Base-by-base conservation (phyloP, 179 eudicot species). In the Heliamphora pulchella region DNA sequence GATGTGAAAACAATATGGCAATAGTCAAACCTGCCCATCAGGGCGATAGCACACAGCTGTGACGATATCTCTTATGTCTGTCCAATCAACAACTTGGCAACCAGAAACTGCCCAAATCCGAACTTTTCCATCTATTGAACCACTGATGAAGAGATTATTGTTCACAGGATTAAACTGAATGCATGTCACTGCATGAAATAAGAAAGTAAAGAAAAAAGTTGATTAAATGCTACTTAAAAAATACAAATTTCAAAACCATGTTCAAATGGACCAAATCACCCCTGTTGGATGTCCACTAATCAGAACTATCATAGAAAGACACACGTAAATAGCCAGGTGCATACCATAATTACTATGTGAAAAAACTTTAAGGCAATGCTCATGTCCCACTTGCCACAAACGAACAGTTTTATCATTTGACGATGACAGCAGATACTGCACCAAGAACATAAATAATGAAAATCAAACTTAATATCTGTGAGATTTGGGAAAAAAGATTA, bases 71-170 rank as follows among this genome's bases (percentile, higher is more conserved):
- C 81, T 92, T 15, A 86, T 83, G 66, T 96, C 91, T 0, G 86
- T 87, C 99, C 98, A 94, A 75, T 88, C 89, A 53, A 90, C 91
- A 65, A 96, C 99, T 81, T 91, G 90, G 83, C 94, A 83, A 67
- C 83, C 78, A 75, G 84, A 80, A 78, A 92, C 79, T 20, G 84
- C 90, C 99, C 99, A 96, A 57, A 92, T 84, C 8, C 97, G 97
- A 73, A 96, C 93, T 85, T 96, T 96, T 70, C 99, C 98, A 83
- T 96, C 99, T 22, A 96, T 91, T 79, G 99, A 96, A 61, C 98
- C 99, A 78, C 97, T 96, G 76, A 94, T 85, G 87, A 96, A 96
- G 86, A 82, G 83, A 78, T 88, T 88, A 50, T 94, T 96, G 78
- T 91, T 86, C 79, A 86, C 85, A 3, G 97, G 99, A 66, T 92